A percentile compares a stretch with the other conserved stretches of the same genome.
Evolutionary conservation across 148 eudicot species (phyloP).

Genomic region (Amaranthus hypochondriacus): DNA sequence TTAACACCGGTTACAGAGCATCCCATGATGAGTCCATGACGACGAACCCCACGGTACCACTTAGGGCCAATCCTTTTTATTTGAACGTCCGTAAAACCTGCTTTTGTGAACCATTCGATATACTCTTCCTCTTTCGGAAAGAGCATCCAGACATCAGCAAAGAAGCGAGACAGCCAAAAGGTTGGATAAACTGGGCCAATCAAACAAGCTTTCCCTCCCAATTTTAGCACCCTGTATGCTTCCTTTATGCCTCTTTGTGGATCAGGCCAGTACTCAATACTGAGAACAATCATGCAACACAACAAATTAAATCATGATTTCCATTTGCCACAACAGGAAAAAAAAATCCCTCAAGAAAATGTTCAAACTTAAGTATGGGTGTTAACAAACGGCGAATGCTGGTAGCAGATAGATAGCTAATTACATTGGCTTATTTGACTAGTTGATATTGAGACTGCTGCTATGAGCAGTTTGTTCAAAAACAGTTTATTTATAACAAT

Average conservation of each 20-base stretch:
- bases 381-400: too few species aligned
- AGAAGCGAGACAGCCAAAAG: conserved; percentile 87
- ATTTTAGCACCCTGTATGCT: conserved; percentile 89
- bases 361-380: too few species aligned
- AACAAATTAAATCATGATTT: conserved; percentile 9
- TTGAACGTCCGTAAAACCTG: conserved; percentile 86
- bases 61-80: conserved; percentile 88
- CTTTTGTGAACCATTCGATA: conserved; percentile 85
- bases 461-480: too few species aligned
- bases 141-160: conserved; percentile 98
- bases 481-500: too few species aligned
- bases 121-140: conserved; percentile 97
- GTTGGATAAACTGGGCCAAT: conserved; percentile 95
- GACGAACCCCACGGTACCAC: conserved; percentile 97
- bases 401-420: too few species aligned
- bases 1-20: conserved; percentile 95
- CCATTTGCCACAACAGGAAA: neutral
- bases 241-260: conserved; percentile 97
- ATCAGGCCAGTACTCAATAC: conserved; percentile 99
- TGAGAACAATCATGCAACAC: conserved; percentile 26
- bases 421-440: too few species aligned
- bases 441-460: too few species aligned
- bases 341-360: neutral
- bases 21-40: conserved; percentile 96
- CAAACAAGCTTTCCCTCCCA: conserved; percentile 87